Evolutionary conservation across 2,329 filamentous ascomycete genomes (phyloP), one percentile per base, ranked within the genome.

Genomic region (Xylariomycetidae sp.): DNA sequence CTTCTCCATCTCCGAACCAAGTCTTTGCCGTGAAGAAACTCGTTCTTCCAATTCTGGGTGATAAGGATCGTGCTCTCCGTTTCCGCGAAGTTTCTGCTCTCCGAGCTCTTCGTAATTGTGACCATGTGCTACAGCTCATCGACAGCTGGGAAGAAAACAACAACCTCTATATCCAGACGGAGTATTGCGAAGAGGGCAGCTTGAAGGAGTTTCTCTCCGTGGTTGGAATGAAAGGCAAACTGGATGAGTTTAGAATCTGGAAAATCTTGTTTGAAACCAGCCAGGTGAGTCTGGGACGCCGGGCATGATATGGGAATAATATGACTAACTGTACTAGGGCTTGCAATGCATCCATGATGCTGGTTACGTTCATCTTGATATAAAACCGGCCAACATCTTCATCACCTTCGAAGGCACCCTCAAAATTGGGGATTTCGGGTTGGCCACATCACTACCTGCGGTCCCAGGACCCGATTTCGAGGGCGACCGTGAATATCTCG

Each of bases 181-280:
- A 98, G 55, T 97, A 82, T 56, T 98, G 92, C 53, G 89, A 96
- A 57, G 88, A 95, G 56, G 92, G 92, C 12, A 94, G 87, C 40
- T 67, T 98, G 27, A 85, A 94, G 56, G 74, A 80, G 12, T 98
- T 97, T 56, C 71, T 98, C 18, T 74, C 78, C n/a, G 77, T 84
- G 37, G 79, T 88, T 40, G 92, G 92, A 16, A 74, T 82, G 41
- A 88, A 85, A 56, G 89, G 88, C 29, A 78, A 90, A 48, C 66
- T 98, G 45, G 92, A 98, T 61, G 92, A 97, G 58, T 98, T 98
- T 64, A 79, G 92, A 41, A 96, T 97, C 59, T 98, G 92, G 88
- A 98, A 98, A 67, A 90, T 97, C 37, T 67, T 97, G 49, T 75
- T 95, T 26, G 92, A 98, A 59, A 63, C 95, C 38, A 76, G 82